phyloP scores from a whole-genome alignment of 306 rosid species.

The Cyclanthera cordifolia region DNA sequence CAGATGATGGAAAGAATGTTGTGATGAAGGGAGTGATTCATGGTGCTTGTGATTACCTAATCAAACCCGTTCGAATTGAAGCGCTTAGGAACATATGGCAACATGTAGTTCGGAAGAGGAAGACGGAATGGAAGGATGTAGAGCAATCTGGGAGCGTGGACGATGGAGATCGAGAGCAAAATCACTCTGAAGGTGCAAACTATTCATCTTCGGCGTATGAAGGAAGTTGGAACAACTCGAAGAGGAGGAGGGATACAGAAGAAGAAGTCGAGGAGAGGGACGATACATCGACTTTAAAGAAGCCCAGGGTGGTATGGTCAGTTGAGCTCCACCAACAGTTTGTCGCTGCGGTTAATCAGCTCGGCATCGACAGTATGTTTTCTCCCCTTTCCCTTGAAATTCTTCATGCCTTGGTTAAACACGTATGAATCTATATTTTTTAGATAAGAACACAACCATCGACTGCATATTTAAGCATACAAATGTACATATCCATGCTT shows the following conservation, averaged over 20 bases:
- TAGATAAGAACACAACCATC: not conserved
- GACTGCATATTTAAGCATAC: not conserved
- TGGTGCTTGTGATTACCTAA: constrained; percentile 93
- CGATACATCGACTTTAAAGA: constrained; percentile 76
- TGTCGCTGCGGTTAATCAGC: constrained; percentile 88
- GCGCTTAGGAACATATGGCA: constrained; percentile 96
- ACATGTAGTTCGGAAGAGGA: constrained; percentile 80
- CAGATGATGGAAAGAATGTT: constrained; percentile 76
- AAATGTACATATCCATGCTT: not conserved
- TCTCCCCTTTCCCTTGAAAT: not conserved
- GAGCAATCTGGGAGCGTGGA: constrained; percentile 96
- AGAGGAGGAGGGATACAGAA: constrained; percentile 81
- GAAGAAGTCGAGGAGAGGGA: constrained; percentile 85
- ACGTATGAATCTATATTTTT: not conserved
- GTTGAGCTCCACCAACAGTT: constrained; percentile 98
- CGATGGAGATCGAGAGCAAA: constrained; percentile 76
- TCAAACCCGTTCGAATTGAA: constrained; percentile 93
- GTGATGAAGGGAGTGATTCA: constrained; percentile 98
- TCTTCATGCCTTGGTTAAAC: not conserved
- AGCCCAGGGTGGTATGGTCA: constrained; percentile 96
- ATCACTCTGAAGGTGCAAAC: constrained; percentile 67
- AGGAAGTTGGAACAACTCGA: constrained; percentile 67
- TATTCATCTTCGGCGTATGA: constrained; percentile 94
- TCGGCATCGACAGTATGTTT: constrained; percentile 86
- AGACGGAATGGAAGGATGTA: constrained; percentile 73